Percentiles rank a stretch among this genome's conserved stretches.
phyloP scores from a whole-genome alignment of 2,329 filamentous ascomycete species.

The Fusarium pseudograminearum region DNA sequence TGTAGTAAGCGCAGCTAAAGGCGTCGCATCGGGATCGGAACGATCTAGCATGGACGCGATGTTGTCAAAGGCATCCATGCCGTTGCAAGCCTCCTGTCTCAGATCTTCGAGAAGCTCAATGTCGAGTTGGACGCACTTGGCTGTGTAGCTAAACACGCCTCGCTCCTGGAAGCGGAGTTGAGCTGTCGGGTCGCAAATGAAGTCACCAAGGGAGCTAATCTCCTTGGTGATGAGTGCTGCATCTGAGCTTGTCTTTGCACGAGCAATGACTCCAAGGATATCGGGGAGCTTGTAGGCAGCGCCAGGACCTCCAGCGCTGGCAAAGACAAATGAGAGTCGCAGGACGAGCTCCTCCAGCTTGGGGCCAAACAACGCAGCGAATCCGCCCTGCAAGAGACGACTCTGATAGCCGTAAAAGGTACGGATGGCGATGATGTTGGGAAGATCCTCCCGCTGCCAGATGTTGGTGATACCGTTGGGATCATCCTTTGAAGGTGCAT shows the following conservation, averaged over 20 bases:
- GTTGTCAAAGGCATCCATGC: slow-evolving; percentile 67
- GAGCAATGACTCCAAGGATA: slow-evolving; percentile 43
- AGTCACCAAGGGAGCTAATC: slow-evolving; percentile 62
- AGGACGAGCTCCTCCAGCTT: slow-evolving; percentile 66
- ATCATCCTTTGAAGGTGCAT: slow-evolving; percentile 23
- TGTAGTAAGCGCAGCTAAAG: slow-evolving; percentile 55
- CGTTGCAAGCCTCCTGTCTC: slow-evolving; percentile 63
- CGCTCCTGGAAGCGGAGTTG: slow-evolving; percentile 63
- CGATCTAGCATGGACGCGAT: slow-evolving; percentile 51
- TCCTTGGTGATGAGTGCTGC: slow-evolving; percentile 61
- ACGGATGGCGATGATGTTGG: slow-evolving; percentile 63
- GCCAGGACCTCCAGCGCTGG: slow-evolving; percentile 58
- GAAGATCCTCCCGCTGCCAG: slow-evolving; percentile 60
- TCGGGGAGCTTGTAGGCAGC: slow-evolving; percentile 54
- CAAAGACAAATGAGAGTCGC: slow-evolving; percentile 63
- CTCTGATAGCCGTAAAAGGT: slow-evolving; percentile 66
- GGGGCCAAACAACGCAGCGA: slow-evolving; percentile 63
- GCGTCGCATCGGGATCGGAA: slow-evolving; percentile 53
- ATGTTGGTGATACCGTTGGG: slow-evolving; percentile 49
- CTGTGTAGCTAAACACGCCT: slow-evolving; percentile 64
- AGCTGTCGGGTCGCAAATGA: slow-evolving; percentile 60
- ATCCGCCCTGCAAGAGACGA: slow-evolving; percentile 63
- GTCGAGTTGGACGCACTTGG: slow-evolving; percentile 62
- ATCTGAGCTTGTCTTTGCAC: slow-evolving; percentile 56
- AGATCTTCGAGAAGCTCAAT: slow-evolving; percentile 66